phyloP scores from a whole-genome alignment of 495 filamentous ascomycete genomes.

The Tuber borchii region DNA sequence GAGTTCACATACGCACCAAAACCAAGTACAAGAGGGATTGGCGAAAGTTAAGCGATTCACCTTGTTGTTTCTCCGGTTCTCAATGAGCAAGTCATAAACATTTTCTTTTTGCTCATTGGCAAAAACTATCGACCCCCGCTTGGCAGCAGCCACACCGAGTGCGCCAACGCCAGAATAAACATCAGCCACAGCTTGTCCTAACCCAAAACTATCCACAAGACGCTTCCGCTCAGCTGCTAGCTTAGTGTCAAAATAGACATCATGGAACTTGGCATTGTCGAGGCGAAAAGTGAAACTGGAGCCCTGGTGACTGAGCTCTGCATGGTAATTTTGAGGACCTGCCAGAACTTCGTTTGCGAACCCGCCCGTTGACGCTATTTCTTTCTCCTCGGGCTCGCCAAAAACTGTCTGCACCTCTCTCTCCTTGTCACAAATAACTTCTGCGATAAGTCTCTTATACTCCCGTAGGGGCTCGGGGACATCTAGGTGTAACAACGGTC shows the following conservation, averaged over 20 bases:
- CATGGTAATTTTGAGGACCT: constrained; percentile 69
- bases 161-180: constrained; percentile 96
- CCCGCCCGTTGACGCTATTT: constrained; percentile 69
- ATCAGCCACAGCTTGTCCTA: constrained; percentile 83
- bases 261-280: constrained; percentile 53
- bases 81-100: constrained; percentile 60
- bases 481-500: constrained; percentile 86
- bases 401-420: constrained; percentile 71
- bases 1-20: background rate
- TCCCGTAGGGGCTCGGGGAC: constrained; percentile 63
- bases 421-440: constrained; percentile 83
- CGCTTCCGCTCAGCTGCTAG: constrained; percentile 80
- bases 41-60: constrained; percentile 50
- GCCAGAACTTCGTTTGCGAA: constrained; percentile 67
- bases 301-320: constrained; percentile 58
- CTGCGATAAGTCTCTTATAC: constrained; percentile 73
- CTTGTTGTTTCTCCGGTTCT: constrained; percentile 70
- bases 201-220: constrained; percentile 65
- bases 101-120: constrained; percentile 93
- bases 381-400: constrained; percentile 82
- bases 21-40: background rate
- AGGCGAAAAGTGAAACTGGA: constrained; percentile 65
- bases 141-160: constrained; percentile 84
- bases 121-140: constrained; percentile 81
- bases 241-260: constrained; percentile 76